Percentiles rank a stretch among this genome's conserved stretches.
Conservation (phyloP, 208 protist species). For the Trypanosoma conorhini region DNA sequence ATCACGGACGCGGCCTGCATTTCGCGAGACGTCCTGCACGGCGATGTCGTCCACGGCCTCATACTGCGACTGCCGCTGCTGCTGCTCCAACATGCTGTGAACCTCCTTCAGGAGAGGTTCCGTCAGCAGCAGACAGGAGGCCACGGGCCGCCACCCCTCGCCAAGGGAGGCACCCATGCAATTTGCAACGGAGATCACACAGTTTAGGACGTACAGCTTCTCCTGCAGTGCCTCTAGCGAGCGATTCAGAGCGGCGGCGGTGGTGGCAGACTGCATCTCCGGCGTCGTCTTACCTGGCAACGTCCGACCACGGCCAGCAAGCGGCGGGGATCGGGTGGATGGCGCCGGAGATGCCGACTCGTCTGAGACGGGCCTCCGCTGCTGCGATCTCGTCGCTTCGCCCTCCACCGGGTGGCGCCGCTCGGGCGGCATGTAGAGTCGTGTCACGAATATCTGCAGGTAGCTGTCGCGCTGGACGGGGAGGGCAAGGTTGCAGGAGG, state of each 20-base stretch:
- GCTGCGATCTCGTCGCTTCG: background rate
- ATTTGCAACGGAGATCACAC: constrained; percentile 55
- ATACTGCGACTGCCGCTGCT: constrained; percentile 20
- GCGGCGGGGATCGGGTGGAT: background rate
- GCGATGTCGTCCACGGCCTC: constrained; percentile 34
- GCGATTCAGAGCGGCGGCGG: background rate
- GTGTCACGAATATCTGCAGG: constrained; percentile 39
- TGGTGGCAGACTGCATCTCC: background rate
- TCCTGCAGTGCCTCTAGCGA: constrained; percentile 36
- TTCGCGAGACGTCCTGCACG: constrained; percentile 26
- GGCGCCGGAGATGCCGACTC: constrained; percentile 1
- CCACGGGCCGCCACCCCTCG: constrained; percentile 49
- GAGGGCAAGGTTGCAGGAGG: constrained; percentile 37
- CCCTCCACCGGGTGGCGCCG: constrained; percentile 4
- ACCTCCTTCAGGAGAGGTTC: constrained; percentile 47
- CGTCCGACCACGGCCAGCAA: background rate
- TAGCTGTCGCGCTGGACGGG: constrained; percentile 46
- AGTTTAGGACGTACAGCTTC: constrained; percentile 56
- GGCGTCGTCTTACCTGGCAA: background rate
- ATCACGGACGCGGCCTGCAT: constrained; percentile 57
- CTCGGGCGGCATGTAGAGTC: constrained; percentile 23
- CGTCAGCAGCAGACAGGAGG: constrained; percentile 41
- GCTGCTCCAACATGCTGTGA: constrained; percentile 35
- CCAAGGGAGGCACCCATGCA: constrained; percentile 44
- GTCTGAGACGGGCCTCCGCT: background rate